phyloP scores from a whole-genome alignment of 306 rosid species.

The Fragaria iinumae region DNA sequence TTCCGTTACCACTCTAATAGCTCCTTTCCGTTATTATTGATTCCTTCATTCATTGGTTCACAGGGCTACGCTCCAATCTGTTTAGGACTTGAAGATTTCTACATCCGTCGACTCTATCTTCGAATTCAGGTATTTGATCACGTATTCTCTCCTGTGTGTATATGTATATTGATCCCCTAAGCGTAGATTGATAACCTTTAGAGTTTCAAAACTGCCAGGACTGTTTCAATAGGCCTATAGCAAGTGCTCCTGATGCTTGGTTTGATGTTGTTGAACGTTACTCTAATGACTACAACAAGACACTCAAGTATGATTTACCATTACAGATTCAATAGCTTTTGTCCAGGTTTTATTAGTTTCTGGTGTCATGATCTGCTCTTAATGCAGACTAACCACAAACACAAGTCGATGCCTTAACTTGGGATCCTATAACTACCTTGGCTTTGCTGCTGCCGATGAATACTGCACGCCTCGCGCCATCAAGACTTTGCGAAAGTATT shows the following conservation, averaged over 20 bases:
- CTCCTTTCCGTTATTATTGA: not conserved
- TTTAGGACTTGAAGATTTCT: constrained; percentile 89
- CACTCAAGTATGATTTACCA: constrained; percentile 47
- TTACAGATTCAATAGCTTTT: not conserved
- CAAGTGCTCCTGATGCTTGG: constrained; percentile 98
- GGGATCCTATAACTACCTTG: constrained; percentile 94
- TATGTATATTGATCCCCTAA: not conserved
- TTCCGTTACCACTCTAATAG: not conserved
- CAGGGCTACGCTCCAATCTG: constrained; percentile 92
- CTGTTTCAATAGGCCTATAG: constrained; percentile 90
- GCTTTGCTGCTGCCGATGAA: constrained; percentile 92
- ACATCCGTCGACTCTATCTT: constrained; percentile 71
- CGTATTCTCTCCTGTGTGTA: not conserved
- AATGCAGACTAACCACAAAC: constrained; percentile 64
- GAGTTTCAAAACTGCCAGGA: constrained; percentile 43
- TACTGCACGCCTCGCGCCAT: constrained; percentile 87
- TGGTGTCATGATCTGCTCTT: not conserved
- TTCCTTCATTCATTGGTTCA: not conserved
- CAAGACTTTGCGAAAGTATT: constrained; percentile 60
- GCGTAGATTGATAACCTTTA: not conserved
- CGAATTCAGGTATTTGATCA: constrained; percentile 64
- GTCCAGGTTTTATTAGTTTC: not conserved
- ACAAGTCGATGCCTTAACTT: constrained; percentile 72
- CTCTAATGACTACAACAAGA: constrained; percentile 90
- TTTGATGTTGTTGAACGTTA: constrained; percentile 91